Percentiles rank a stretch among this genome's conserved stretches.
phyloP scores from a whole-genome alignment of 1,284 basidiomycete species.

The Wolfiporia cocos region DNA sequence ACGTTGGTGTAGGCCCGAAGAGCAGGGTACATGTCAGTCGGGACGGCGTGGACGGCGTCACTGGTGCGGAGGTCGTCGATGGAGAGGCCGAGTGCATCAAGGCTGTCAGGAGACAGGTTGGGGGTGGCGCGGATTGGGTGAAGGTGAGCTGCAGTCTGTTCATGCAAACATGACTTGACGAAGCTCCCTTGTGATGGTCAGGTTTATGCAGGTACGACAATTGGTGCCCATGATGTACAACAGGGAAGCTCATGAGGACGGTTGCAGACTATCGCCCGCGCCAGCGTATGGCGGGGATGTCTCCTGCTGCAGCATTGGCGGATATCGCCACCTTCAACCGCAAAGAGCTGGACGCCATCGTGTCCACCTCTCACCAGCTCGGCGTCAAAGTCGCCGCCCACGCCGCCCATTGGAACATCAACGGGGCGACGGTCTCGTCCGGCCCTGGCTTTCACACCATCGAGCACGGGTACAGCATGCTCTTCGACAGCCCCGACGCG shows the following conservation, averaged over 20 bases:
- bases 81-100: slow-evolving; percentile 49
- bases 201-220: slow-evolving; percentile 15
- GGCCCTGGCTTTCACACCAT: slow-evolving; percentile 36
- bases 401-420: slow-evolving; percentile 29
- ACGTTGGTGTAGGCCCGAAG: slow-evolving; percentile 33
- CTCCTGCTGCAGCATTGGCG: slow-evolving; percentile 25
- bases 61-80: slow-evolving; percentile 53
- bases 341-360: slow-evolving; percentile 45
- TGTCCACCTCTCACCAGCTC: slow-evolving; percentile 42
- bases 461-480: slow-evolving; percentile 39
- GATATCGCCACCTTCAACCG: slow-evolving; percentile 39
- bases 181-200: slow-evolving; percentile 3
- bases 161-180: background rate
- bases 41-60: slow-evolving; percentile 50
- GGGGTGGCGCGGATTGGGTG: slow-evolving; percentile 63
- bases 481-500: slow-evolving; percentile 23
- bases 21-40: slow-evolving; percentile 37
- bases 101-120: slow-evolving; percentile 56
- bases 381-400: slow-evolving; percentile 61
- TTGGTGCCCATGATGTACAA: background rate
- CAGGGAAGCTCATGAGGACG: background rate
- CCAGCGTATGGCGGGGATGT: slow-evolving; percentile 36
- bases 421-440: background rate
- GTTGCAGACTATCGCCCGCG: slow-evolving; percentile 45
- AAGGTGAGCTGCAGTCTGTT: slow-evolving; percentile 34